These are phyloP conservation scores for Nicotiana sylvestris DNA, from an alignment of 257 asterid species.

Conservation along the genomic window DNA sequence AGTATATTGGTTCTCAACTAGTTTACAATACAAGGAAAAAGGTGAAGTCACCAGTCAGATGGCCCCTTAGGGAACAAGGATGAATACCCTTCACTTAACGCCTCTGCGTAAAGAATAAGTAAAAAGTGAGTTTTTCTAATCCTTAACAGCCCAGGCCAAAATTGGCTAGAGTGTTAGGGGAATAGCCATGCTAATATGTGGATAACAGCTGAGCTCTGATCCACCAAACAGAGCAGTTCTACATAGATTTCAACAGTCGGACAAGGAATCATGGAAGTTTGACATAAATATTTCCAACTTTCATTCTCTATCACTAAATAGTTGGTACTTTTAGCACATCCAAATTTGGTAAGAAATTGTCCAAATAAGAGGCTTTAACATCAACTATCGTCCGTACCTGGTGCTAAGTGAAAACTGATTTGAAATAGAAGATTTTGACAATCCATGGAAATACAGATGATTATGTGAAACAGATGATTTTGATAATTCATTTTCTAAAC, in stretches of 20 bases:
- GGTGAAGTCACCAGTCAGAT: neutral
- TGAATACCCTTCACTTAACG: neutral
- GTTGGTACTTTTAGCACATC: neutral
- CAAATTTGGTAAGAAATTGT: neutral
- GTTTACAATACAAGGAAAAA: neutral
- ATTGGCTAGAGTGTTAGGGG: neutral
- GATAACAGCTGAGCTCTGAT: neutral
- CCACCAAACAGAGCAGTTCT: neutral
- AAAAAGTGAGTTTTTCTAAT: neutral
- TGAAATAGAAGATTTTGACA: neutral
- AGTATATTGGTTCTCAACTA: neutral
- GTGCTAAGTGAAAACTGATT: neutral
- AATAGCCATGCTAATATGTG: neutral
- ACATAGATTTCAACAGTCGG: neutral
- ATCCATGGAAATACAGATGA: neutral
- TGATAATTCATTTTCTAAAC: no score
- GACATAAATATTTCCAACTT: neutral
- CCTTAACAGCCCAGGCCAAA: neutral
- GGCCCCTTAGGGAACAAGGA: neutral
- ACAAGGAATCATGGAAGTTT: neutral
- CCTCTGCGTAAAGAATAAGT: neutral
- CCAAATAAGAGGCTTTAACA: neutral
- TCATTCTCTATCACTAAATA: neutral
- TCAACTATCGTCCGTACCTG: neutral
- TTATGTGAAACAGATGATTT: neutral